These are phyloP conservation scores for Penicillium sp. DNA, from an alignment of 2,329 filamentous ascomycete genomes.

Conservation along the genomic window DNA sequence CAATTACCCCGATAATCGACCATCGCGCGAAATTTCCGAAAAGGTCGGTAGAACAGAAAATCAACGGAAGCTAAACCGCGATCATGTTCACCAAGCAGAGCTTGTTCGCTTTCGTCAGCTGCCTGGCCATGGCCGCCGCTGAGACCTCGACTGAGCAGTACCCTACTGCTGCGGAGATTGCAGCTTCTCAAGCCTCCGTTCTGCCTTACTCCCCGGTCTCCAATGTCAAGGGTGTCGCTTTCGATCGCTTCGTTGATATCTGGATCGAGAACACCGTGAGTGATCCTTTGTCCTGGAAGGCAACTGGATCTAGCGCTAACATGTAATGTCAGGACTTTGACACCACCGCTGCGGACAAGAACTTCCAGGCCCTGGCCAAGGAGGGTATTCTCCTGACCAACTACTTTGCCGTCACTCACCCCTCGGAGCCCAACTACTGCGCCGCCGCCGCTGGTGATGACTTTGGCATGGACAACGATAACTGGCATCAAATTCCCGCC, in stretches of 20 bases:
- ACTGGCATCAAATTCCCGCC: constrained; percentile 58
- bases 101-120: constrained; percentile 39
- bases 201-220: constrained; percentile 64
- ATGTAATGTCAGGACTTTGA: constrained; percentile 55
- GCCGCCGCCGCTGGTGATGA: constrained; percentile 69
- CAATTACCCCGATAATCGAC: constrained; percentile 7
- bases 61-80: background rate
- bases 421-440: constrained; percentile 76
- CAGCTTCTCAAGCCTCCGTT: constrained; percentile 55
- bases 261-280: constrained; percentile 76
- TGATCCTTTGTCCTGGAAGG: constrained; percentile 41
- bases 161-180: constrained; percentile 32
- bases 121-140: constrained; percentile 29
- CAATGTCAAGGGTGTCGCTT: constrained; percentile 69
- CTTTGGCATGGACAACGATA: constrained; percentile 71
- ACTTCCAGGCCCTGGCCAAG: constrained; percentile 33
- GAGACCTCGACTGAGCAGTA: constrained; percentile 30
- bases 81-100: constrained; percentile 55
- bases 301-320: constrained; percentile 30
- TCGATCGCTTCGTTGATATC: constrained; percentile 71
- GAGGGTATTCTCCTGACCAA: constrained; percentile 64
- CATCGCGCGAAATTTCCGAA: background rate
- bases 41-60: background rate
- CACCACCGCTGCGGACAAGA: constrained; percentile 62
- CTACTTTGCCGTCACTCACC: constrained; percentile 67